Evolutionary conservation across 306 rosid genomes (phyloP).

Genomic region (Pyrus pyrifolia): DNA sequence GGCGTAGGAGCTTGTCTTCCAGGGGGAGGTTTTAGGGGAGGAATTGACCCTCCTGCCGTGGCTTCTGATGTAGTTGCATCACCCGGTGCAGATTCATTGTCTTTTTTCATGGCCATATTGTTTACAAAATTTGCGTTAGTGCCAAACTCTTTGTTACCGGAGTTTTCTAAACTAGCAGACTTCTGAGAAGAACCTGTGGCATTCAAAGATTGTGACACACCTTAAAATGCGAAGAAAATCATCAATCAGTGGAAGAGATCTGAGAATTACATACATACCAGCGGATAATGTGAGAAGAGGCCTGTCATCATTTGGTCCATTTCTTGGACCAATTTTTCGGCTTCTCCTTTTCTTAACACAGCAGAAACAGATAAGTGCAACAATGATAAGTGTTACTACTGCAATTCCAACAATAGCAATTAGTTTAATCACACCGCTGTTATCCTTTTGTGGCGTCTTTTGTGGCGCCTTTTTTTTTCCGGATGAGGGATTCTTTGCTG

Average conservation of each 20-base stretch:
- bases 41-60: conserved; percentile 19
- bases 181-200: conserved; percentile 53
- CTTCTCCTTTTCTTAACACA: conserved; percentile 17
- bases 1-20: conserved; percentile 44
- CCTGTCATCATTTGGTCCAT: conserved; percentile 34
- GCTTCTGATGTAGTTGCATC: conserved; percentile 31
- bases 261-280: conserved; percentile 43
- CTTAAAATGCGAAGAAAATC: background rate
- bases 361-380: conserved; percentile 37
- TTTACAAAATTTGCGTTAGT: conserved; percentile 18
- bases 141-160: conserved; percentile 24
- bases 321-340: conserved; percentile 16
- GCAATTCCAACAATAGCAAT: conserved; percentile 13
- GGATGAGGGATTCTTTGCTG: background rate
- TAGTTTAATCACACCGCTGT: background rate
- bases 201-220: conserved; percentile 7
- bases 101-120: conserved; percentile 24
- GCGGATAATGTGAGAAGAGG: conserved; percentile 45
- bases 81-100: conserved; percentile 17
- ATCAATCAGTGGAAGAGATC: conserved; percentile 2
- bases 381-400: conserved; percentile 18
- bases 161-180: conserved; percentile 34
- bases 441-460: conserved; percentile 3
- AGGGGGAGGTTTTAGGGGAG: conserved; percentile 37
- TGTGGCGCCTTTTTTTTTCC: background rate